phyloP scores from a whole-genome alignment of 306 rosid genomes.

The Rubus parviflorus region DNA sequence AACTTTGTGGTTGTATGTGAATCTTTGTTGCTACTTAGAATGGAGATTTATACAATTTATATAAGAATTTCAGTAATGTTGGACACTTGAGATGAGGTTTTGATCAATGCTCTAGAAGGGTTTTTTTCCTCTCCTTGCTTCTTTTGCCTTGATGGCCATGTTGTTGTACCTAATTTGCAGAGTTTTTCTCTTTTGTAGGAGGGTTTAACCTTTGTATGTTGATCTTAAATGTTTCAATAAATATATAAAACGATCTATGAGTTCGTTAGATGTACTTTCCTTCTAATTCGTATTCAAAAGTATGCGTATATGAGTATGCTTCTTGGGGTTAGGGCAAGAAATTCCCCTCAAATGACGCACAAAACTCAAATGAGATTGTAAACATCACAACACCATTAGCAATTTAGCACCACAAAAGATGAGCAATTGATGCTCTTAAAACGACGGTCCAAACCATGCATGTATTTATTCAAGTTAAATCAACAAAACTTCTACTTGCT shows the following conservation, averaged over 20 bases:
- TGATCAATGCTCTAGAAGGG: constrained; percentile 1
- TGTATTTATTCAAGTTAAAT: not conserved
- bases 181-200: constrained; percentile 18
- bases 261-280: not conserved
- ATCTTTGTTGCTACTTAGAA: constrained; percentile 12
- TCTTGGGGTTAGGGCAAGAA: no score
- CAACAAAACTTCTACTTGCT: not conserved
- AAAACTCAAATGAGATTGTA: not conserved
- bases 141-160: constrained; percentile 17
- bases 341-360: no score
- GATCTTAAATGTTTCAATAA: not conserved
- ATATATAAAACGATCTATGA: not conserved
- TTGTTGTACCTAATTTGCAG: constrained; percentile 28
- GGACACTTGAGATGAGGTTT: constrained; percentile 17
- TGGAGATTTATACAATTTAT: constrained; percentile 21
- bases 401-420: not conserved
- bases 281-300: not conserved
- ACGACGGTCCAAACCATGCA: not conserved
- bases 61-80: not conserved
- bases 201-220: constrained; percentile 12
- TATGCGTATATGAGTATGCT: no score
- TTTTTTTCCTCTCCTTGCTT: not conserved
- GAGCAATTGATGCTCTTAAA: not conserved
- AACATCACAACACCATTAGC: not conserved
- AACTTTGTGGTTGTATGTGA: not conserved